Evolutionary conservation across 225 moss, liverwort and hornwort species (phyloP).

Genomic region (Physcomitrellopsis africana): DNA sequence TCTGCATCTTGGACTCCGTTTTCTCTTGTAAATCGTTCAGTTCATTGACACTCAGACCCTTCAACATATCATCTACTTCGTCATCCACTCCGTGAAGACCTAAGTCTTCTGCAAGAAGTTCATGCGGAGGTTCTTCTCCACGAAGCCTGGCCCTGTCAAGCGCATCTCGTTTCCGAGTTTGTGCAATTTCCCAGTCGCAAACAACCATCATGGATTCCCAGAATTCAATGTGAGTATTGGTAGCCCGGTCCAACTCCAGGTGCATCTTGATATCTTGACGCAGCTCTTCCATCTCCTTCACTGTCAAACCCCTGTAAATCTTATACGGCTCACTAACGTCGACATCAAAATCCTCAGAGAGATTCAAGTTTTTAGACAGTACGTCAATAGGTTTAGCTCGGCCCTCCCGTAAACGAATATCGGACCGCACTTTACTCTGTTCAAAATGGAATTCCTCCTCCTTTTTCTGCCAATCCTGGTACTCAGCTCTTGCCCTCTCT

Average conservation of each 20-base stretch:
- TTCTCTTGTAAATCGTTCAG: slow-evolving; percentile 53
- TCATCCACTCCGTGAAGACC: slow-evolving; percentile 64
- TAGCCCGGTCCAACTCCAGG: slow-evolving; percentile 68
- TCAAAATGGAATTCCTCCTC: slow-evolving; percentile 84
- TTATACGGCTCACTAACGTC: slow-evolving; percentile 75
- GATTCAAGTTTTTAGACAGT: slow-evolving; percentile 61
- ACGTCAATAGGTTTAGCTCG: slow-evolving; percentile 77
- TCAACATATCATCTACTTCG: slow-evolving; percentile 56
- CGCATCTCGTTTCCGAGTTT: slow-evolving; percentile 63
- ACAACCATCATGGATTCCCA: slow-evolving; percentile 85
- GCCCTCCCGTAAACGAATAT: slow-evolving; percentile 74
- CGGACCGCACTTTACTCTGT: slow-evolving; percentile 78
- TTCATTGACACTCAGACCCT: slow-evolving; percentile 50
- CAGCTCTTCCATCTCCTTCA: slow-evolving; percentile 81
- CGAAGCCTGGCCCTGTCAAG: slow-evolving; percentile 63
- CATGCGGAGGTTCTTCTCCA: slow-evolving; percentile 50
- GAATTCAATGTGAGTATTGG: slow-evolving; percentile 68
- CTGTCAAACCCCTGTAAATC: slow-evolving; percentile 67
- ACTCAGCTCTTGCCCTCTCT: slow-evolving; percentile 72
- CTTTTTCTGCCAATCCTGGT: slow-evolving; percentile 78
- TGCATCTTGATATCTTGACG: slow-evolving; percentile 75
- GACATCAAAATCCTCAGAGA: slow-evolving; percentile 66
- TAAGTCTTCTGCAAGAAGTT: slow-evolving; percentile 56
- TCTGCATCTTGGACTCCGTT: slow-evolving; percentile 57
- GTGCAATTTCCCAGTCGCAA: slow-evolving; percentile 75